Evolutionary conservation across 2,329 filamentous ascomycete genomes (phyloP).

Genomic region (Pochonia chlamydosporia): DNA sequence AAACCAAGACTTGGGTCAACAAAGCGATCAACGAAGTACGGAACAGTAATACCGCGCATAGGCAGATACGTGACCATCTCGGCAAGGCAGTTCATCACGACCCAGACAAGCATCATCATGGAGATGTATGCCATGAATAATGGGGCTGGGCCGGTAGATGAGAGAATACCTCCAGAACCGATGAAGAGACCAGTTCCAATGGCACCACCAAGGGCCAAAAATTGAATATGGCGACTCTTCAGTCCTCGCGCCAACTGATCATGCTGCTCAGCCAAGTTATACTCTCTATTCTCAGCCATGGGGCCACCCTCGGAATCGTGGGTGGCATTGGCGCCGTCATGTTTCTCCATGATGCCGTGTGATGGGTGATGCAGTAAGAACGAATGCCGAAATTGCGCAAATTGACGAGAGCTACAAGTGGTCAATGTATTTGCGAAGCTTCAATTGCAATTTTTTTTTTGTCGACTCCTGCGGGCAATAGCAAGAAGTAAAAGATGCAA

Average conservation of each 20-base stretch:
- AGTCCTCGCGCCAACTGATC: slow-evolving; percentile 49
- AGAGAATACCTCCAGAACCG: slow-evolving; percentile 52
- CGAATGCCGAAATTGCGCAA: too few species aligned
- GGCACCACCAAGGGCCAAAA: slow-evolving; percentile 50
- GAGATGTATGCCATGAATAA: slow-evolving; percentile 63
- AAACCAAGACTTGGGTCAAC: slow-evolving; percentile 51
- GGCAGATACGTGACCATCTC: slow-evolving; percentile 52
- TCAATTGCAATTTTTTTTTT: not conserved
- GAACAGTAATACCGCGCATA: slow-evolving; percentile 50
- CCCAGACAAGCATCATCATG: slow-evolving; percentile 49
- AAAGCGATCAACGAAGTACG: slow-evolving; percentile 50
- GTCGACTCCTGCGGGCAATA: not conserved
- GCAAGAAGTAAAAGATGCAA: not conserved
- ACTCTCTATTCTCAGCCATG: slow-evolving; percentile 21
- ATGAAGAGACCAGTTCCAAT: slow-evolving; percentile 62
- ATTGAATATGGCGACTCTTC: slow-evolving; percentile 56
- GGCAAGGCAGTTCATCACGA: slow-evolving; percentile 48
- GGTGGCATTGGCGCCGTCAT: slow-evolving; percentile 7
- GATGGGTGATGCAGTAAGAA: not conserved
- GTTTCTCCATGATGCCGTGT: slow-evolving; percentile 18
- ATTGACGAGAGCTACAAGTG: too few species aligned
- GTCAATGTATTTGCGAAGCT: too few species aligned
- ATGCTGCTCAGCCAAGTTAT: slow-evolving; percentile 29
- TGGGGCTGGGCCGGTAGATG: slow-evolving; percentile 55
- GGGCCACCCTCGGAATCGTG: slow-evolving; percentile 17